Base-by-base conservation (phyloP, 768 basidiomycete genomes). In the Cubamyces sp. region DNA sequence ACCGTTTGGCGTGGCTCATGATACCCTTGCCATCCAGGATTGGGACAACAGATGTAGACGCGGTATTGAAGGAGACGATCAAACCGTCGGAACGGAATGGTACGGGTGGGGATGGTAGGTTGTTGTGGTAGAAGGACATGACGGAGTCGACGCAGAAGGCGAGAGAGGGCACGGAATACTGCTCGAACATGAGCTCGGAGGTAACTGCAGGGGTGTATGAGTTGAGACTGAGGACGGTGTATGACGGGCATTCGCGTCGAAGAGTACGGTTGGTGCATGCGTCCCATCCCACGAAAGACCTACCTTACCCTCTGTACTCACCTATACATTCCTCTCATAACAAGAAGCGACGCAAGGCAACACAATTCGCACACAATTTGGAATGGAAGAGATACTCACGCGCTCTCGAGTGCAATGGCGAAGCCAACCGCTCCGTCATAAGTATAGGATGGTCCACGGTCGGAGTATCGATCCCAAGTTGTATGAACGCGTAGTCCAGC, bases 151-250 rank as follows among this genome's bases (percentile, higher is more conserved):
- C 79, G 56, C 91, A 92, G 76, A 92, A 98, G 4, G 91, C 80
- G 49, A 98, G 80, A 5, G 89, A 87, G 1, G 96, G 96, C 4
- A 89, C 93, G 5, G 82, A 81, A 72, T 98, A 99, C 47, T 87
- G 82, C 76, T 99, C 97, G 71, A 99, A 99, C 76, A 99, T 85
- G 30, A 99, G 86, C 70, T 99, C 97, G 0, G 95, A 95, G 9
- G 95, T 96, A 57, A 97, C 94, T 96, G 69, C 46, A 46, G 16
- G 39, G 8, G 11, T 2, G 6, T 42, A 43, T 34, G 11, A 21
- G 49, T 19, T 2, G 19, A 23, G 19, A 12, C 21, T 3, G 8
- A 11, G 7, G 39, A 0, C 28, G 42, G 6, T 5, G 7, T 21
- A 11, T 9, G 1, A 11, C 6, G 34, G 34, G 9, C 9, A 11